Evolutionary conservation across 148 eudicot species (phyloP), one percentile per base, ranked within the genome.

Genomic region (Diospyros kaki): DNA sequence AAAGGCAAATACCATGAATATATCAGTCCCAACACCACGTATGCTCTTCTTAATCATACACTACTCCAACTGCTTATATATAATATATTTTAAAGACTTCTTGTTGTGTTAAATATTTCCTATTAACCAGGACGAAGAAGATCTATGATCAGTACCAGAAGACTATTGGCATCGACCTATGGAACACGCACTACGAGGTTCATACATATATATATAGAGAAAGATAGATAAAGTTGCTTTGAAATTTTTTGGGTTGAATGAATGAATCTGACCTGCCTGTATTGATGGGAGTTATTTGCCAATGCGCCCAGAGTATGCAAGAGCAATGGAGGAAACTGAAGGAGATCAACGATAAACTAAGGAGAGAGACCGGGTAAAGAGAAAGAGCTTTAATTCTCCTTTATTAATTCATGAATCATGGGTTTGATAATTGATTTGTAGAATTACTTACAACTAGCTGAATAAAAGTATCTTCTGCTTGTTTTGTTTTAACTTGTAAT

Each of bases 81-180:
- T 10, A 28, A 28, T 28, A 28, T 28, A 28, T 28, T 28, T 28
- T 28, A 28, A 28, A 28, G 28, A 28, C 28, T 28, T 28, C 28
- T 28, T 28, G 28, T 28, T 28, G 28, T 28, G 28, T 28, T 28
- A 28, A 28, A 39, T 69, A 4, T 66, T 40, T 14, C 17, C n/a
- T 7, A 70, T 73, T 39, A 46, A 40, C 9, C 72, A 90, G 91
- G 82, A 83, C 88, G n/a, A 87, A 90, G 73, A 81, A 80, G 75
- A 87, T 90, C 17, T 86, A 81, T n/a, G 94, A 90, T 81, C 83
- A 83, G 45, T 90, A 89, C 62, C 93, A 89, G 78, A 76, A 70
- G 67, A 40, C 81, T 53, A 53, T 64, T 56, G 85, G 82, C 38
- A 70, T 77, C 74, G 91, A 89, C 86, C 75, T 89, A 2, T 89